Percentiles rank a stretch among this genome's conserved stretches.
These are phyloP conservation scores for Pichia kudriavzevii DNA, from an alignment of 1,139 yeast genomes.

Conservation along the genomic window DNA sequence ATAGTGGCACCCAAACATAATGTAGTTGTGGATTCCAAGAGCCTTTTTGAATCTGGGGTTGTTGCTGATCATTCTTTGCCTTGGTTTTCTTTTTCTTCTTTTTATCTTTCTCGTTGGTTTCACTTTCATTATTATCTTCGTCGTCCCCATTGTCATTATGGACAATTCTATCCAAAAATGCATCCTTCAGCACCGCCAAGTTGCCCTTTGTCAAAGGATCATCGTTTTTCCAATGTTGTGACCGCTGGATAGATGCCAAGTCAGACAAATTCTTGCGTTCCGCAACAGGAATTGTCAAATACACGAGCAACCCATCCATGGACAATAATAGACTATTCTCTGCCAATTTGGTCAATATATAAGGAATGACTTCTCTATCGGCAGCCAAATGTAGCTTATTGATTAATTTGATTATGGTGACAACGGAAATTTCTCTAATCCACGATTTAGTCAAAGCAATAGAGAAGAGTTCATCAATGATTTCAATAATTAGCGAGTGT, in stretches of 20 bases:
- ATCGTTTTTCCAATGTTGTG: constrained; percentile 53
- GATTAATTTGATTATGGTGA: constrained; percentile 50
- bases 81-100: constrained; percentile 1
- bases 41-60: constrained; percentile 41
- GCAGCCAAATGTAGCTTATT: constrained; percentile 8
- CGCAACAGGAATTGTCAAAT: constrained; percentile 40
- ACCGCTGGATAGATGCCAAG: constrained; percentile 27
- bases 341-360: constrained; percentile 33
- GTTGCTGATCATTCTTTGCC: not conserved
- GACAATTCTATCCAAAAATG: constrained; percentile 46
- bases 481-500: constrained; percentile 26
- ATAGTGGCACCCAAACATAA: constrained; percentile 72
- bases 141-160: constrained; percentile 35
- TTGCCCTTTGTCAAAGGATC: constrained; percentile 72
- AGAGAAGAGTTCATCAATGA: constrained; percentile 38
- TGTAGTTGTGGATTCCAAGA: constrained; percentile 76
- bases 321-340: constrained; percentile 53
- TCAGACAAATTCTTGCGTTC: constrained; percentile 28
- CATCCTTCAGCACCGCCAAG: constrained; percentile 50
- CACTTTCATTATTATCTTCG: constrained; percentile 15
- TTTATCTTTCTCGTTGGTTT: not conserved
- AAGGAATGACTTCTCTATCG: constrained; percentile 14
- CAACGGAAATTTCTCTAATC: constrained; percentile 78
- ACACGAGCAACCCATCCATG: constrained; percentile 76
- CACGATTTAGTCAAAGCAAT: constrained; percentile 66